Base-by-base conservation (phyloP, 1,139 yeast species). In the Pichia norvegensis region DNA sequence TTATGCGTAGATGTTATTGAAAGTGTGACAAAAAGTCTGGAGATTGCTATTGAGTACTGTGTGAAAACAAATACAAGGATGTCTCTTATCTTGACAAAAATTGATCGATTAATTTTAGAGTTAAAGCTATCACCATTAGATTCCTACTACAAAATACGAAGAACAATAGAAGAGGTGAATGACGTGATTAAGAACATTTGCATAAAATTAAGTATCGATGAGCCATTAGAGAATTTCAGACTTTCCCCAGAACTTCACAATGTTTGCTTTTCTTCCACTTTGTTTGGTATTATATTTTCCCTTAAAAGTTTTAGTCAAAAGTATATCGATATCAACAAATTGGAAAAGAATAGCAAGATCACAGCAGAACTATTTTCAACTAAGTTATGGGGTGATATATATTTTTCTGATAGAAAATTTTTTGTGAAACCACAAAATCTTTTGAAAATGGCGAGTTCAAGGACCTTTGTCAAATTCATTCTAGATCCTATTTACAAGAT, bases 1-100 rank as follows among this genome's bases (percentile, higher is more conserved):
- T 63, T 90, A 1, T 84, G 87, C 1, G 68, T 92, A n/a, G 98
- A 94, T 63, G 82, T 75, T 1, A 81, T 87, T 1, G 96, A 90
- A 60, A 97, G 97, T 0, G 60, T 87, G 13, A 76, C 83, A 2
- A 65, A 71, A 21, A 68, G 78, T 39, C 76, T 81, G 23, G 70
- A 72, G 51, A 56, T 66, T 25, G 65, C 78, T 0, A 59, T 86
- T 3, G 67, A 73, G 36, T 72, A 74, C 48, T 74, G 79, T 0
- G 50, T 83, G 7, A 58, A 64, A 23, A 66, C 70, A 9, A 68
- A 76, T 36, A 59, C 79, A 1, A 76, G 82, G 0, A 60, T 88
- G 14, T 64, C 74, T 3, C 62, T 92, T 29, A 76, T 86, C 2
- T 53, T 94, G n/a, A 90, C 85, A 62, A 92, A 92, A 61, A 55